Base-by-base conservation (phyloP, 2,329 filamentous ascomycete genomes). In the Alternaria triticimaculans region DNA sequence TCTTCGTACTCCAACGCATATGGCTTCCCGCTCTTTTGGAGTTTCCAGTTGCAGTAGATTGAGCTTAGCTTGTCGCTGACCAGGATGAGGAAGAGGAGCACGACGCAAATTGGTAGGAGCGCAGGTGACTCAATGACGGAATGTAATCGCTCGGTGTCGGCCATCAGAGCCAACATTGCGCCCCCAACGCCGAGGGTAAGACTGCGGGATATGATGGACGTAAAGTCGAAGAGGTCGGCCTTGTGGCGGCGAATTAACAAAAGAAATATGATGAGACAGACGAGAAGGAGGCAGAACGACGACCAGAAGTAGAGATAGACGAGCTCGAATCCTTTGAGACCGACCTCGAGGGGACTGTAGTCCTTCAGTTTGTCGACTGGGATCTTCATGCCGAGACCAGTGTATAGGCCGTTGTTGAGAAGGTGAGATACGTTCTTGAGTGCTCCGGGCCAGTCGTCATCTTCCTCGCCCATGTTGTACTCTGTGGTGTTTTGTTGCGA, bases 181-280 rank as follows among this genome's bases (percentile, higher is more conserved):
- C 58, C 68, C 18, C 80, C 75, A 15, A 75, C 69, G 5, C 65
- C 64, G 2, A 78, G 64, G 2, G 75, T 70, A 10, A 75, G 54
- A 28, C 73, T 62, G 20, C 78, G 76, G 11, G 72, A 53, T 33
- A 77, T 72, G 55, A 82, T 68, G 21, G 78, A 78, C 15, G 79
- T 76, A 60, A 73, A 78, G 66, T 82, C 81, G 69, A 80, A 82
- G 14, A 78, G 56, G 62, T 82, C 80, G 59, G 74, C 73, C 50
- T 77, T 79, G 67, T 80, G 75, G n/a, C 74, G 70, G 8, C 80
- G 76, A 65, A 82, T 81, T 12, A 82, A 72, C 65, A 81, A 67
- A 7, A 80, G 75, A 67, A 82, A 82, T 44, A 76, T 48, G 55
- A 82, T 76, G 18, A 77, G 69, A 57, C 76, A 77, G n/a, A 75